A percentile compares a stretch with the other conserved stretches of the same genome.
phyloP scores from a whole-genome alignment of 305 asterid genomes.

The Solanum aculeatissimum region DNA sequence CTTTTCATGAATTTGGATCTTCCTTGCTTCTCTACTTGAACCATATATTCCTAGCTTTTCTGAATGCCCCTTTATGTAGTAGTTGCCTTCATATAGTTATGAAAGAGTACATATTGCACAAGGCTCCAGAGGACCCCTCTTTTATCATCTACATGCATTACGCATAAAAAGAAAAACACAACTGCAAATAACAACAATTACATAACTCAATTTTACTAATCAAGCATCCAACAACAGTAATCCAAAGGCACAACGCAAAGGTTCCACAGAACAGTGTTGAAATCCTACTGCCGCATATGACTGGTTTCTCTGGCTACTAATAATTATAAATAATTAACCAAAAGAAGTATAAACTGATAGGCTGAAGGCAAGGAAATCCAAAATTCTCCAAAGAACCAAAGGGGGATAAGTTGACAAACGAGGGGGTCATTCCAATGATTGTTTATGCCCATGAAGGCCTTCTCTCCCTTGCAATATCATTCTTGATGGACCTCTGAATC shows the following conservation, averaged over 20 bases:
- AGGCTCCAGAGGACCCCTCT: neutral
- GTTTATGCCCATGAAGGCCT: constrained; percentile 1
- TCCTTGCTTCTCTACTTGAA: neutral
- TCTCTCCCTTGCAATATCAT: constrained; percentile 35
- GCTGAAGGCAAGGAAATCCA: neutral
- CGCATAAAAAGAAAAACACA: neutral
- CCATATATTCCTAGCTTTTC: neutral
- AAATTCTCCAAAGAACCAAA: neutral
- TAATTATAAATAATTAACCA: neutral
- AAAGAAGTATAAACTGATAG: neutral
- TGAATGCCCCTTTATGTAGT: neutral
- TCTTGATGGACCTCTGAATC: constrained; percentile 47
- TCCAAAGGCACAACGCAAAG: neutral
- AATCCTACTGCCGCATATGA: neutral
- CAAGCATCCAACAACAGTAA: neutral
- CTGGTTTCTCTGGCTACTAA: neutral
- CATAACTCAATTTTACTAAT: neutral
- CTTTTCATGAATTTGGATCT: neutral
- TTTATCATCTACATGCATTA: neutral
- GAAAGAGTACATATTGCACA: neutral
- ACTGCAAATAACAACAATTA: neutral
- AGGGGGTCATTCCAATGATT: neutral
- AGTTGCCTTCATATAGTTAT: neutral
- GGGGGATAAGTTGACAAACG: neutral
- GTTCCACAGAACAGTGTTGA: neutral